phyloP scores from a whole-genome alignment of 768 basidiomycete species.

The Boletus rubescentipes region DNA sequence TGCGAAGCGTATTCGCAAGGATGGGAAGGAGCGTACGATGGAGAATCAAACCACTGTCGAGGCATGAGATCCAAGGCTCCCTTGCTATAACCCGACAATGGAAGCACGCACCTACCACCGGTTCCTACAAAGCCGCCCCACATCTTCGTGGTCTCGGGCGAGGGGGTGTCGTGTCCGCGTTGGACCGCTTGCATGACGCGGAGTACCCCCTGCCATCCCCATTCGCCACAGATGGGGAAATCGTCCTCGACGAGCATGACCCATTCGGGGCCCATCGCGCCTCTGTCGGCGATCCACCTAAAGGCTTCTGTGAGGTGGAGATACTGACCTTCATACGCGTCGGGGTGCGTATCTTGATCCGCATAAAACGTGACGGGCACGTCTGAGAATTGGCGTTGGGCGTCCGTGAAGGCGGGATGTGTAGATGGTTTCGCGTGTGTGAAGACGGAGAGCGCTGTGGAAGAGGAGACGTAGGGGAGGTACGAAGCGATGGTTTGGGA shows the following conservation, averaged over 20 bases:
- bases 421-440: conserved; percentile 30
- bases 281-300: conserved; percentile 31
- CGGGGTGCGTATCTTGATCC: conserved; percentile 32
- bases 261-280: conserved; percentile 35
- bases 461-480: conserved; percentile 32
- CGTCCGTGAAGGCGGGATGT: conserved; percentile 34
- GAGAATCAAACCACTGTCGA: conserved; percentile 40
- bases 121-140: conserved; percentile 42
- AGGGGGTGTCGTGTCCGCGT: conserved; percentile 11
- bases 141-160: conserved; percentile 17
- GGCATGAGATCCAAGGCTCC: neutral
- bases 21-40: conserved; percentile 37
- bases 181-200: conserved; percentile 35
- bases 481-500: conserved; percentile 38
- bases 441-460: conserved; percentile 37
- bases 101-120: conserved; percentile 36
- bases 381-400: conserved; percentile 26
- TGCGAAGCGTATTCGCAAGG: conserved; percentile 30
- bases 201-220: conserved; percentile 35
- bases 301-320: conserved; percentile 44
- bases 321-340: conserved; percentile 33
- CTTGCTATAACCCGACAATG: neutral
- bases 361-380: conserved; percentile 21
- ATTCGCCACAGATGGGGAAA: conserved; percentile 41
- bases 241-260: conserved; percentile 46